Base-by-base conservation (phyloP, 2,329 filamentous ascomycete genomes). In the Westerdykella ornata region DNA sequence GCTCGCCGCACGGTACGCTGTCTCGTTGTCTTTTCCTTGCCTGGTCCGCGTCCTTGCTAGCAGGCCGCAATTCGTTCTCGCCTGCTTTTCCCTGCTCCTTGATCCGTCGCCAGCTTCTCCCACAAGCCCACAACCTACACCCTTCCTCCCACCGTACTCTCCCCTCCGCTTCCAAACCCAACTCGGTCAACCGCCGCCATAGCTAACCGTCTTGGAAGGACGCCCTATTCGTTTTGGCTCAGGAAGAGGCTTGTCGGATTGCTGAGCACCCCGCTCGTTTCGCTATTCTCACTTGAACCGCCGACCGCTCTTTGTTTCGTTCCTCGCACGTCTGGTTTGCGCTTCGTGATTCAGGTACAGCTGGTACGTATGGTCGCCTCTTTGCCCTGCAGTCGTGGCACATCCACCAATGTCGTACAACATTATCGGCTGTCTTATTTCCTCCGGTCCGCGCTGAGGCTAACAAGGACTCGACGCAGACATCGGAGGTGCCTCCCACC, bases 381-480 rank as follows among this genome's bases (percentile, higher is more conserved):
- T 56, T 60, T 58, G 62, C 60, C 56, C 53, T 53, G 54, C 51
- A 45, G 41, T 49, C 45, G 54, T 56, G 55, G 49, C 52, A 55
- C 52, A 48, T 48, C 37, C 56, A 26, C 22, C 22, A 55, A 60
- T 58, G 55, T 57, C 47, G 59, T 60, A 63, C 62, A 47, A 49
- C 60, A 59, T 45, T 13, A 44, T 52, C 50, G 58, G 49, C 54
- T 45, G 52, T 51, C 52, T 49, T 38, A 51, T 51, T 56, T 53
- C 53, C 56, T 58, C 56, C 53, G 48, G 41, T 49, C 48, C 45
- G 22, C 22, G 46, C 44, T 49, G 43, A 51, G 45, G 56, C 59
- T 65, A 56, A 65, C 56, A 45, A 49, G 41, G 36, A 41, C 49
- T 46, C 14, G 20, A 31, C 28, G 46, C 42, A 39, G 49, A 62